A percentile compares a stretch with the other conserved stretches of the same genome.
phyloP scores from a whole-genome alignment of 1,284 basidiomycete species.

The Pseudozyma hubeiensis region DNA sequence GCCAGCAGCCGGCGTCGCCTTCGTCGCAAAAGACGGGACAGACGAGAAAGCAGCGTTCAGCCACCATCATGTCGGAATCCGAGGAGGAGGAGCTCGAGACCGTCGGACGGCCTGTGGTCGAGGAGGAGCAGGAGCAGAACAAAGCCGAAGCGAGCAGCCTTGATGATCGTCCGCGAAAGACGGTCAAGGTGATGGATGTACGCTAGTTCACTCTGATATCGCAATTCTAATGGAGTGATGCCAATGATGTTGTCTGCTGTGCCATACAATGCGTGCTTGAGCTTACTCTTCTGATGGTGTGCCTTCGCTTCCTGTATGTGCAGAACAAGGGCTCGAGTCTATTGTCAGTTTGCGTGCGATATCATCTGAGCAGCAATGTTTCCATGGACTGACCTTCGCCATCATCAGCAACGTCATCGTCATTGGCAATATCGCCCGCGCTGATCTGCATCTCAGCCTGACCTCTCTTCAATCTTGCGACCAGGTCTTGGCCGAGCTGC shows the following conservation, averaged over 20 bases:
- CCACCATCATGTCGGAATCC: constrained; percentile 46
- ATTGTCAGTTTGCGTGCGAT: constrained; percentile 3
- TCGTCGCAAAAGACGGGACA: background rate
- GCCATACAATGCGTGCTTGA: background rate
- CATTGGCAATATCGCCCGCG: constrained; percentile 52
- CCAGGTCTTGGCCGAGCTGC: constrained; percentile 48
- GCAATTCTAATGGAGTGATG: background rate
- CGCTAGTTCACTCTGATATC: background rate
- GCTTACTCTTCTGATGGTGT: constrained; percentile 49
- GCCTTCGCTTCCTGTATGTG: constrained; percentile 40
- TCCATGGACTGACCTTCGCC: constrained; percentile 28
- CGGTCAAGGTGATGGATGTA: constrained; percentile 38
- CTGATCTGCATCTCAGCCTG: constrained; percentile 51
- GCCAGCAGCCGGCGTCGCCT: background rate
- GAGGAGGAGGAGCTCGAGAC: constrained; percentile 47
- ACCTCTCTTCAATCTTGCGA: constrained; percentile 51
- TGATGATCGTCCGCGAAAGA: constrained; percentile 31
- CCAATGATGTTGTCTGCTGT: background rate
- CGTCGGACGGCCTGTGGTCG: constrained; percentile 20
- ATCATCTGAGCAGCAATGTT: background rate
- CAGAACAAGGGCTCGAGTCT: background rate
- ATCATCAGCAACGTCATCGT: constrained; percentile 41
- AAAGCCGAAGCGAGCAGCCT: constrained; percentile 8
- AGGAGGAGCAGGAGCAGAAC: background rate
- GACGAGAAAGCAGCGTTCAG: constrained; percentile 20